Evolutionary conservation across 208 protist species (phyloP).

Genomic region (Leishmania martiniquensis): DNA sequence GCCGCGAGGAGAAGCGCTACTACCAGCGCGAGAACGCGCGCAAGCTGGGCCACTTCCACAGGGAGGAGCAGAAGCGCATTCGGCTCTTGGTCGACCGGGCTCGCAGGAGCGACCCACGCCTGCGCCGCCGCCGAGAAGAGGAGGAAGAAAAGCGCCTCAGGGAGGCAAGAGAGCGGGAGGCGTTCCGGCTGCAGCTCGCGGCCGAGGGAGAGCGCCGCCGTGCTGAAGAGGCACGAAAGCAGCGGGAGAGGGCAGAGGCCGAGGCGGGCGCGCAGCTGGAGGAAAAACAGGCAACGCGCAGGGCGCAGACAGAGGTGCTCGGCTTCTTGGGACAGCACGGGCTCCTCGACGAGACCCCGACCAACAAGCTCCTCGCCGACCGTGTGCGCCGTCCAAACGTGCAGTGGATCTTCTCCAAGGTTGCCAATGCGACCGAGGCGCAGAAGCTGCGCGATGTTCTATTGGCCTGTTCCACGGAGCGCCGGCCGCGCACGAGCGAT

Average conservation of each 20-base stretch:
- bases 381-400: slow-evolving; percentile 71
- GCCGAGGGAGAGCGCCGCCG: slow-evolving; percentile 72
- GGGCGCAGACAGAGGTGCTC: slow-evolving; percentile 47
- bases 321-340: slow-evolving; percentile 49
- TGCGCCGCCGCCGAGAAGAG: slow-evolving; percentile 80
- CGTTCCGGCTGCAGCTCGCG: slow-evolving; percentile 61
- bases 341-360: slow-evolving; percentile 61
- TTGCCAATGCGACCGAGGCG: slow-evolving; percentile 44
- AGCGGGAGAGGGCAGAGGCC: slow-evolving; percentile 49
- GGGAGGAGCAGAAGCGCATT: slow-evolving; percentile 92
- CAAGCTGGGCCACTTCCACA: slow-evolving; percentile 75
- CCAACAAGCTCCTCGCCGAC: slow-evolving; percentile 79
- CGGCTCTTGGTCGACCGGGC: slow-evolving; percentile 89
- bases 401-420: slow-evolving; percentile 77
- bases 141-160: slow-evolving; percentile 75
- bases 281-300: slow-evolving; percentile 52
- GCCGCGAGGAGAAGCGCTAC: slow-evolving; percentile 96
- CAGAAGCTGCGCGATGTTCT: slow-evolving; percentile 41
- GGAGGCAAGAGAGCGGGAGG: slow-evolving; percentile 70
- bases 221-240: slow-evolving; percentile 45
- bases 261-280: slow-evolving; percentile 39
- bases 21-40: slow-evolving; percentile 97
- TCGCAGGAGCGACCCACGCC: slow-evolving; percentile 92
- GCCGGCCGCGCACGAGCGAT: slow-evolving; percentile 11
- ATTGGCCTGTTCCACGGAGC: slow-evolving; percentile 26